phyloP scores from a whole-genome alignment of 1,139 yeast genomes.

The Yamadazyma sp. region DNA sequence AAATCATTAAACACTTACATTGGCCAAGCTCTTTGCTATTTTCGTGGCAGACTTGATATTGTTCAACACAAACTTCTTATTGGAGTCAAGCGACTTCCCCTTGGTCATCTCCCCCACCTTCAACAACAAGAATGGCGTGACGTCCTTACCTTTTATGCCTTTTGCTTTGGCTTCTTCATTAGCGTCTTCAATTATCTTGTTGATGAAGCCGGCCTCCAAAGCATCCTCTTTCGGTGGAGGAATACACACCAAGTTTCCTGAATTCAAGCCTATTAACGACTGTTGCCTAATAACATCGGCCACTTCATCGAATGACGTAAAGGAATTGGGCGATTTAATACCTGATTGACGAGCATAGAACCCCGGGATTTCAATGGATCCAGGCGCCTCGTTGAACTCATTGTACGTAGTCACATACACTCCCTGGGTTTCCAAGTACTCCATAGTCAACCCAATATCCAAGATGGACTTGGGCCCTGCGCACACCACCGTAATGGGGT shows the following conservation, averaged over 20 bases:
- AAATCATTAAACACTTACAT: slow-evolving; percentile 17
- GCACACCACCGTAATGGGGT: slow-evolving; percentile 86
- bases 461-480: slow-evolving; percentile 88
- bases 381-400: slow-evolving; percentile 21
- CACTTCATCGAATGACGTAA: slow-evolving; percentile 52
- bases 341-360: slow-evolving; percentile 81
- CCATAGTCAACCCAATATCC: slow-evolving; percentile 80
- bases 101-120: slow-evolving; percentile 64
- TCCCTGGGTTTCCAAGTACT: slow-evolving; percentile 87
- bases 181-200: slow-evolving; percentile 58
- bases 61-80: slow-evolving; percentile 73
- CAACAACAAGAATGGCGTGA: slow-evolving; percentile 75
- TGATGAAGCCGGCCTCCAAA: slow-evolving; percentile 53
- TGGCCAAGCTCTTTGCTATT: slow-evolving; percentile 57
- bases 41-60: slow-evolving; percentile 70
- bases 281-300: slow-evolving; percentile 62
- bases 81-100: slow-evolving; percentile 70
- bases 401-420: slow-evolving; percentile 56
- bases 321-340: slow-evolving; percentile 64
- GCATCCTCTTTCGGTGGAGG: slow-evolving; percentile 77
- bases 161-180: slow-evolving; percentile 51
- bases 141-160: slow-evolving; percentile 66
- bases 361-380: slow-evolving; percentile 62
- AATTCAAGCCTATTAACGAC: slow-evolving; percentile 47
- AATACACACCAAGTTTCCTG: slow-evolving; percentile 78